These are phyloP conservation scores for Phialemoniopsis sp. DNA, from an alignment of 2,329 filamentous ascomycete species.

Conservation along the genomic window DNA sequence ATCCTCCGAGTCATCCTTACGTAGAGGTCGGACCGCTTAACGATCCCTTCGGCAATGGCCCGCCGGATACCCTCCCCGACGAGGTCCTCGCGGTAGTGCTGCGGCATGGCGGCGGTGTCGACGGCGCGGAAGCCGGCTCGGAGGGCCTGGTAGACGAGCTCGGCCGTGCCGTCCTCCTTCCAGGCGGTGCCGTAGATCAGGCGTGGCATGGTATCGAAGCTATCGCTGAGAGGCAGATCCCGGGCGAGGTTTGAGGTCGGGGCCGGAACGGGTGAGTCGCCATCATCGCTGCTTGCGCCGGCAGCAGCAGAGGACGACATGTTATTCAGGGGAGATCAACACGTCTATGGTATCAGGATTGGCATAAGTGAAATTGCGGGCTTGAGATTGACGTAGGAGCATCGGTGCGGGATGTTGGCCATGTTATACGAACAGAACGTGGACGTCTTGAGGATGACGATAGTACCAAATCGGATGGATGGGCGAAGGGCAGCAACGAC, in stretches of 20 bases:
- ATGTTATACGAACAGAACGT: too few relatives aligned
- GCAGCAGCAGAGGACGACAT: background rate
- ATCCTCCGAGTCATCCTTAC: too few relatives aligned
- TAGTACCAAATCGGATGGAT: too few relatives aligned
- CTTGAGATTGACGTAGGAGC: too few relatives aligned
- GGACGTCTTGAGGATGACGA: too few relatives aligned
- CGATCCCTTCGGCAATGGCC: slow-evolving; percentile 54
- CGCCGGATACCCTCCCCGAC: slow-evolving; percentile 64
- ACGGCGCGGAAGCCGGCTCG: slow-evolving; percentile 66
- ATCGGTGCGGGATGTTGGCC: too few relatives aligned
- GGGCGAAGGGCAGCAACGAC: too few relatives aligned
- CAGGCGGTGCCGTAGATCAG: slow-evolving; percentile 81
- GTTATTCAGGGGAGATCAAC: too few relatives aligned
- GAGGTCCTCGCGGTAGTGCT: slow-evolving; percentile 71
- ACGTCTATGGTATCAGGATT: too few relatives aligned
- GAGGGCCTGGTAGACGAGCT: slow-evolving; percentile 66
- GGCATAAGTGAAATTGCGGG: too few relatives aligned
- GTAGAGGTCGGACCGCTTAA: slow-evolving; percentile 56
- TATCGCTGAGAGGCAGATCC: slow-evolving; percentile 8
- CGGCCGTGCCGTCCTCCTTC: slow-evolving; percentile 67
- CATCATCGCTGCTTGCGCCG: background rate
- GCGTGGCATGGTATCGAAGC: slow-evolving; percentile 34
- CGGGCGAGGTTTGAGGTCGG: slow-evolving; percentile 6
- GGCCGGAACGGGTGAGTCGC: slow-evolving; percentile 1
- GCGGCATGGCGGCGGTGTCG: slow-evolving; percentile 76